phyloP scores from a whole-genome alignment of 495 filamentous ascomycete genomes.

The Thermothielavioides terrestris region DNA sequence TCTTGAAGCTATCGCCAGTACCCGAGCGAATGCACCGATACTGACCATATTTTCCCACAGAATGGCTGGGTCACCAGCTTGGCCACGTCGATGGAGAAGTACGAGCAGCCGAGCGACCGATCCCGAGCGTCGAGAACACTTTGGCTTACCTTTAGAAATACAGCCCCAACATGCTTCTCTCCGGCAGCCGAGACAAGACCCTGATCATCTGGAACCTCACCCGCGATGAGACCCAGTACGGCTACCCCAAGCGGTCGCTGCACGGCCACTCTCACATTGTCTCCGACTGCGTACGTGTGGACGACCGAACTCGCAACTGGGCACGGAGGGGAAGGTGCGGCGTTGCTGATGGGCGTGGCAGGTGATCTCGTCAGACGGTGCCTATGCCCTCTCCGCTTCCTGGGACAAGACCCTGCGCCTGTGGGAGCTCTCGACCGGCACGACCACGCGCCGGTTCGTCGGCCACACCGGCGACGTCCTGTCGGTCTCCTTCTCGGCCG shows the following conservation, averaged over 20 bases:
- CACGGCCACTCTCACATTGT: slow-evolving; percentile 99
- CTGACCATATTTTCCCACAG: slow-evolving; percentile 22
- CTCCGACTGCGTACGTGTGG: slow-evolving; percentile 92
- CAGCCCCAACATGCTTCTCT: slow-evolving; percentile 99
- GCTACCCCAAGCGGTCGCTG: slow-evolving; percentile 96
- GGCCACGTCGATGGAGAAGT: slow-evolving; percentile 98
- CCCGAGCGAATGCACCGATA: too few species aligned
- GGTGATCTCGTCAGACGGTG: slow-evolving; percentile 99
- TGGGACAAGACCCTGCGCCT: slow-evolving; percentile 99
- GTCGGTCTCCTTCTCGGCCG: slow-evolving; percentile 99
- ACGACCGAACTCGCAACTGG: background rate
- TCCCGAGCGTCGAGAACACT: slow-evolving; percentile 10
- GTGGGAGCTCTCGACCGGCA: slow-evolving; percentile 95
- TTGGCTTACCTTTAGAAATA: slow-evolving; percentile 25
- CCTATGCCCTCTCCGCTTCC: slow-evolving; percentile 96
- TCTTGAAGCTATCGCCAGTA: background rate
- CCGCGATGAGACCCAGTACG: slow-evolving; percentile 93
- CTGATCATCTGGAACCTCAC: slow-evolving; percentile 99
- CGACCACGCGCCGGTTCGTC: slow-evolving; percentile 94
- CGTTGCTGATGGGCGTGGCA: slow-evolving; percentile 40
- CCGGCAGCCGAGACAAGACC: slow-evolving; percentile 92
- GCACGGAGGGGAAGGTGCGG: slow-evolving; percentile 1
- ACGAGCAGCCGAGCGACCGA: slow-evolving; percentile 32
- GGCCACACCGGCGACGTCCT: slow-evolving; percentile 99
- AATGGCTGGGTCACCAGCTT: slow-evolving; percentile 75